Conservation (phyloP, 1,284 basidiomycete species). For the Stereum hirsutum region DNA sequence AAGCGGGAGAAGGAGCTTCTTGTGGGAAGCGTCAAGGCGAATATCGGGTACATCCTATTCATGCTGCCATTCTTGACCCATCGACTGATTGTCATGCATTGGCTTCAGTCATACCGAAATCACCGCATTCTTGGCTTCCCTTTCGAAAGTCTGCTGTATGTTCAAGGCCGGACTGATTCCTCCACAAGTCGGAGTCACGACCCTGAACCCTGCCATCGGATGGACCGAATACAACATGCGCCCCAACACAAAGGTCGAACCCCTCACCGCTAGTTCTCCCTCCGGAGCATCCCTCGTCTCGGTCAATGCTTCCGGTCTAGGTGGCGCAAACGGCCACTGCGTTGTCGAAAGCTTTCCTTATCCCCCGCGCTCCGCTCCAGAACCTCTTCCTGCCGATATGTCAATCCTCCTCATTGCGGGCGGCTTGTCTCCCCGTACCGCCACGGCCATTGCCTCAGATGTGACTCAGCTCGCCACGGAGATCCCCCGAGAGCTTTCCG, state of each 20-base stretch:
- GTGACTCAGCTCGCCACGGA: slow-evolving; percentile 7
- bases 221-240: slow-evolving; percentile 25
- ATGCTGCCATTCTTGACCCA: neutral
- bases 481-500: slow-evolving; percentile 6
- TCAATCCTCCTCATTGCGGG: slow-evolving; percentile 24
- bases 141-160: slow-evolving; percentile 30
- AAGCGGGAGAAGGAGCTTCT: slow-evolving; percentile 20
- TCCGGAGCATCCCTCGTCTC: slow-evolving; percentile 22
- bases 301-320: slow-evolving; percentile 33
- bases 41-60: slow-evolving; percentile 27
- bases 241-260: too few relatives aligned
- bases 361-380: neutral
- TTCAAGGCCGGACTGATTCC: slow-evolving; percentile 26
- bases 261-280: too few relatives aligned
- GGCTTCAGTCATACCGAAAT: slow-evolving; percentile 29
- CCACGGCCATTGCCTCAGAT: slow-evolving; percentile 13
- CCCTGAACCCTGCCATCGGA: slow-evolving; percentile 26
- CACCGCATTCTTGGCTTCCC: slow-evolving; percentile 29
- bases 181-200: slow-evolving; percentile 27
- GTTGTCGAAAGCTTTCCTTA: slow-evolving; percentile 24
- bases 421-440: slow-evolving; percentile 24
- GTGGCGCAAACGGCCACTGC: slow-evolving; percentile 31
- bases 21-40: slow-evolving; percentile 38
- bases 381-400: neutral
- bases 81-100: slow-evolving; percentile 3